These are phyloP conservation scores for Podospora tetraspora DNA, from an alignment of 495 filamentous ascomycete species.

Conservation along the genomic window DNA sequence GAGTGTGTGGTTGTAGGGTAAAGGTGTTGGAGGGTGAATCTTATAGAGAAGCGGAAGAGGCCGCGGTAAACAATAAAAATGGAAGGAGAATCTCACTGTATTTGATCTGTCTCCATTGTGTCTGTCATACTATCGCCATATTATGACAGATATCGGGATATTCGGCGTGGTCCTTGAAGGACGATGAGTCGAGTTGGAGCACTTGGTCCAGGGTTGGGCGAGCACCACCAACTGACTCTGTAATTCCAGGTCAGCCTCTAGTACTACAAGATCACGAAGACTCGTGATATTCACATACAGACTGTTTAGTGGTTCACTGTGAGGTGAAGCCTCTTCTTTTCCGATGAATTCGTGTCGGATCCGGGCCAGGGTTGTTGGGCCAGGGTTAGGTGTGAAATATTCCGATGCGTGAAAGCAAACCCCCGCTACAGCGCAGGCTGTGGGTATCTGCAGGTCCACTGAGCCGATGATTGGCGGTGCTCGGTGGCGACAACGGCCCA, in stretches of 20 bases:
- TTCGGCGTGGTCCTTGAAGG: not conserved
- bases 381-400: not conserved
- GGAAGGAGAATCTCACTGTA: constrained; percentile 21
- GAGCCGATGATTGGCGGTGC: too few relatives aligned
- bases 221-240: not conserved
- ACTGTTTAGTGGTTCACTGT: not conserved
- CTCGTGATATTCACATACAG: not conserved
- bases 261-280: not conserved
- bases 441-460: too few relatives aligned
- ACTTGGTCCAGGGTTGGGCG: not conserved
- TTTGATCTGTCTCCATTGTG: constrained; percentile 9
- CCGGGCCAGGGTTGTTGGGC: not conserved
- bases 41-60: too few relatives aligned
- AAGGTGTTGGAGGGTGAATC: not conserved
- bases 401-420: too few relatives aligned
- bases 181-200: not conserved
- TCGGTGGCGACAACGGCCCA: too few relatives aligned
- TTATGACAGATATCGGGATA: not conserved
- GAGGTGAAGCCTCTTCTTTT: not conserved
- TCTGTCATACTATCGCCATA: constrained; percentile 7
- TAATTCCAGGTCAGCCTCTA: not conserved
- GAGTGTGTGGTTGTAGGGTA: not conserved
- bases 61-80: not conserved
- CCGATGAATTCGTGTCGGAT: not conserved
- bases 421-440: too few relatives aligned